These are phyloP conservation scores for Phytophthora vignae DNA, from an alignment of 352 stramenopile genomes.

Conservation along the genomic window DNA sequence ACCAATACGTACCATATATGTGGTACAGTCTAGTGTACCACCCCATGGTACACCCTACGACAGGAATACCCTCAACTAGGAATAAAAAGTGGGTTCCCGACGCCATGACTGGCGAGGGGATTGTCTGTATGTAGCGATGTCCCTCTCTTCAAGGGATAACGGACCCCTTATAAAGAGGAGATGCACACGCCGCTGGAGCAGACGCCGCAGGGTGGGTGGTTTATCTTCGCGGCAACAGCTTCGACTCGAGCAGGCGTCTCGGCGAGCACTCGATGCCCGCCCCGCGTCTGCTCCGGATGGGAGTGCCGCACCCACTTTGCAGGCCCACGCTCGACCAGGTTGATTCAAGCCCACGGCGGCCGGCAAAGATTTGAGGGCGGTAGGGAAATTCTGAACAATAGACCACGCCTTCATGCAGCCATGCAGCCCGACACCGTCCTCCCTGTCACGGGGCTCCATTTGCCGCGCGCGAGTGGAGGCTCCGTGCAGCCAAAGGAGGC, in stretches of 20 bases:
- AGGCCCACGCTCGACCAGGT: conserved; percentile 1
- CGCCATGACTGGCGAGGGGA: too few relatives aligned
- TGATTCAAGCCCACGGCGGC: not conserved
- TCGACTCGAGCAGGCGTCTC: not conserved
- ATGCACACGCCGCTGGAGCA: conserved; percentile 17
- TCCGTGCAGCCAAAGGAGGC: not conserved
- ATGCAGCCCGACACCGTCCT: too few relatives aligned
- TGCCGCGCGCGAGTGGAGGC: not conserved
- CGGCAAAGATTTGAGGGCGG: not conserved
- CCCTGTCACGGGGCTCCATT: too few relatives aligned
- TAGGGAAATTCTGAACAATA: too few relatives aligned
- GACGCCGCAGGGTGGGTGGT: conserved; percentile 15
- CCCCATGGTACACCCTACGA: too few relatives aligned
- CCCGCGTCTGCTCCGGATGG: not conserved
- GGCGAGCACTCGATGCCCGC: not conserved
- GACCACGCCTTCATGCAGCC: not conserved
- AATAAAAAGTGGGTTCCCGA: too few relatives aligned
- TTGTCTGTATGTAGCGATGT: too few relatives aligned
- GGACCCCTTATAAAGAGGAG: not conserved
- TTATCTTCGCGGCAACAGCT: conserved; percentile 15
- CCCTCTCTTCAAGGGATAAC: conserved; percentile 11
- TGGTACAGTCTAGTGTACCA: too few relatives aligned
- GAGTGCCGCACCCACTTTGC: conserved; percentile 12
- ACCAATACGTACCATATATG: too few relatives aligned
- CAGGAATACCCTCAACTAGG: too few relatives aligned